Evolutionary conservation across 495 filamentous ascomycete genomes (phyloP), one percentile per base, ranked within the genome.

Genomic region (Talaromyces thailandensis): DNA sequence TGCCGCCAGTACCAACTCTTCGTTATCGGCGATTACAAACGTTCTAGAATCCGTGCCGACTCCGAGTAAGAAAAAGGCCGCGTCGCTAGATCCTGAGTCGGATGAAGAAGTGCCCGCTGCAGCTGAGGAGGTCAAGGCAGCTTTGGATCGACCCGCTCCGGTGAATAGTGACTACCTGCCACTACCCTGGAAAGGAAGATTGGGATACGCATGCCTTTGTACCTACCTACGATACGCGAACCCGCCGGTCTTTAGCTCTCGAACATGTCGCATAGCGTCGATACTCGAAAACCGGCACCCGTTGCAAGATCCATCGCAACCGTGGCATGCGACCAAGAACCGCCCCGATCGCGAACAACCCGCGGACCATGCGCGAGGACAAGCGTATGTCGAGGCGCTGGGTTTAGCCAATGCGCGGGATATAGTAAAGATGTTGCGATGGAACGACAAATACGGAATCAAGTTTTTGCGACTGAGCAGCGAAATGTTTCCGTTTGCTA

Each of bases 401-500:
- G 90, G 90, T 2, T 75, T 97, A 6, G 83, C 88, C 4, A 97
- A 98, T 73, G 88, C 89, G 23, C 80, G 84, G 32, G 93, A 97
- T 66, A 83, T 97, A 6, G 74, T 82, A 35, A 96, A 95, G 68
- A 86, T 97, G 80, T 67, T 98, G 23, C 82, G 86, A 2, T 98
- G 94, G 94, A 97, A 98, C 69, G 91, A 96, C 63, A 86, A 84
- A 60, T 97, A 94, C 62, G 86, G 85, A 45, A 98, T 97, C 75
- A 94, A 89, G 68, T 95, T 98, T 71, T 81, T 98, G 80, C 87
- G 93, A 3, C 79, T 98, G 21, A 93, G 89, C 66, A 94, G 89
- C 66, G 94, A 96, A 68, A 96, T 96, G 90, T 97, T 97, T 63
- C 94, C 93, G 0, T 97, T 97, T 70, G 92, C 94, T 0, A 93